Evolutionary conservation across 2,329 filamentous ascomycete species (phyloP), one percentile per base, ranked within the genome.

Genomic region (Tolypocladium album): DNA sequence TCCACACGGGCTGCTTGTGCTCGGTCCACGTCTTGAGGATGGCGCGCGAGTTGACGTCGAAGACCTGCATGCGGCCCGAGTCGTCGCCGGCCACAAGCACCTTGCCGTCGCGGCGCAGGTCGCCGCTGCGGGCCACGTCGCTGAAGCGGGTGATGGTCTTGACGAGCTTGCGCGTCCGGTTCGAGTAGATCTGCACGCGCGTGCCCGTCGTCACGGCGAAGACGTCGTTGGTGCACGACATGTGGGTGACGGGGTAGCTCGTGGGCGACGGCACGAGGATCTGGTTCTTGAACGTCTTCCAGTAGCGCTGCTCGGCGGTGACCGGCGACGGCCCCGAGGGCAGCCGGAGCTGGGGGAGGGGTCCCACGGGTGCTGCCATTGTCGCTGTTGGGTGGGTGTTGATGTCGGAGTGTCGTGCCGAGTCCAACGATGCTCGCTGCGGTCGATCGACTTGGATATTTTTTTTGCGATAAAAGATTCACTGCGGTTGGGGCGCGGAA

Each of bases 131-230:
- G 63, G 92, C 93, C 65, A 92, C 88, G 71, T 96, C 91, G 70
- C 92, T 88, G 73, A 99, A 97, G 62, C 94, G 86, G 62, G 91
- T 92, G 68, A 99, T 94, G 12, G 92, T 96, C 79, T 96, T 96
- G 69, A 96, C 79, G 13, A 94, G 83, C 75, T 97, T 96, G 61
- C 93, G 87, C 52, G 92, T 96, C 71, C 91, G 88, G 69, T 90
- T 90, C 58, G 91, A 97, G 81, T 92, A 97, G 63, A 99, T 87
- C 75, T 97, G 93, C 55, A 99, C 86, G 62, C 94, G 88, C 59
- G 91, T 91, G 61, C 94, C 93, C 17, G 92, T 92, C n/a, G 93
- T 97, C 62, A 97, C 90, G 60, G 90, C 92, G 74, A 99, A 97
- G 60, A 88, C 81, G 71, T 92, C 88, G 73, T 81, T 83, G 67